Percentiles rank a stretch among this genome's conserved stretches.
Evolutionary conservation across 305 asterid species (phyloP).

Genomic region (Withania somnifera): DNA sequence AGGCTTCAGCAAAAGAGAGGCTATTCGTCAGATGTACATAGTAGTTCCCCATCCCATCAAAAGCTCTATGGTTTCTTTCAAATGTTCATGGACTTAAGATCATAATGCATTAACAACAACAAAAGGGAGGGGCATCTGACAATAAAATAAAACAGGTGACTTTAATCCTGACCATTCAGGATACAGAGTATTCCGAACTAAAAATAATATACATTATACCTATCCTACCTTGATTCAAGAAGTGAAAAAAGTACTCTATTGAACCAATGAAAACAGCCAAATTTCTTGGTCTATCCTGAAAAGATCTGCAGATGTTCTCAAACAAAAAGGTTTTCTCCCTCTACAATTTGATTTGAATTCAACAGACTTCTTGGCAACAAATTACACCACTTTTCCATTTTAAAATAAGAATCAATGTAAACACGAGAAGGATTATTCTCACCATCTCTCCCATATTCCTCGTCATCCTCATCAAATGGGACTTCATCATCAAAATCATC

Average conservation of each 20-base stretch:
- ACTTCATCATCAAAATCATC: constrained; percentile 86
- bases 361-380: background rate
- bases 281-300: background rate
- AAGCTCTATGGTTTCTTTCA: background rate
- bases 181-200: background rate
- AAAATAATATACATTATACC: background rate
- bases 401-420: background rate
- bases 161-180: background rate
- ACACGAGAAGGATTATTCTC: constrained; percentile 30
- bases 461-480: constrained; percentile 55
- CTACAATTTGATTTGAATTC: background rate
- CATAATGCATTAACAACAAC: background rate
- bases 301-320: background rate
- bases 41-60: background rate
- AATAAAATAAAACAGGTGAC: background rate
- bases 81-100: background rate
- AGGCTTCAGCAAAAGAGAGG: background rate
- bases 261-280: background rate
- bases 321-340: background rate
- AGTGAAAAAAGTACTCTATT: background rate
- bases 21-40: background rate
- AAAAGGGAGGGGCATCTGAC: background rate
- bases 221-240: background rate
- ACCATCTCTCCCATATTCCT: constrained; percentile 18
- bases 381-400: background rate